These are phyloP conservation scores for Verticillium albo-atrum DNA, from an alignment of 2,329 filamentous ascomycete genomes.

Conservation along the genomic window DNA sequence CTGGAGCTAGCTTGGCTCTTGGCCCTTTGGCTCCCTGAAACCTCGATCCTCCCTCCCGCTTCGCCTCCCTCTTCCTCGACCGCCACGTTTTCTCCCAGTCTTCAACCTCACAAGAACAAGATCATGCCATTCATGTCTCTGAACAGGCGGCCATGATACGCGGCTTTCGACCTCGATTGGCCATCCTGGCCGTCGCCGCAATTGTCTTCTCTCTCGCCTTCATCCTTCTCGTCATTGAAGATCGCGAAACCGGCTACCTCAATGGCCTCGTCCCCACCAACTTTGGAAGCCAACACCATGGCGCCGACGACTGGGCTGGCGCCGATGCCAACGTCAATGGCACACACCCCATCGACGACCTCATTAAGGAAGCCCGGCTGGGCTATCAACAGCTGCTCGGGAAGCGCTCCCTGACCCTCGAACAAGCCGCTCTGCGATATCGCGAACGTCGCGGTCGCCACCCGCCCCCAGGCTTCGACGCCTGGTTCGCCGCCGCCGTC, in stretches of 20 bases:
- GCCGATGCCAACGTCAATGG: slow-evolving; percentile 4
- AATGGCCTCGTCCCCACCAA: neutral
- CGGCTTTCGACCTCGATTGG: neutral
- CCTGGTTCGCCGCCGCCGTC: slow-evolving; percentile 53
- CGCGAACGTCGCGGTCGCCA: slow-evolving; percentile 51
- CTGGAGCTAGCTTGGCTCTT: neutral
- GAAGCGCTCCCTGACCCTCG: slow-evolving; percentile 41
- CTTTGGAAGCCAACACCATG: neutral
- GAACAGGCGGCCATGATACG: neutral
- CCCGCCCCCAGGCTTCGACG: slow-evolving; percentile 57
- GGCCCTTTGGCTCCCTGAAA: too few species aligned
- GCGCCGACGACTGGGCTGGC: neutral
- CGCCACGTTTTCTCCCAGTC: neutral
- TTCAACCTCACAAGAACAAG: neutral
- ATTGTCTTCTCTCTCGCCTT: neutral
- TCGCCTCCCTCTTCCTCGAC: neutral
- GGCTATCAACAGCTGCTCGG: slow-evolving; percentile 34
- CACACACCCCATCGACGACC: slow-evolving; percentile 43
- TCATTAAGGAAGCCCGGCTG: slow-evolving; percentile 40
- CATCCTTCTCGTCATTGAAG: neutral
- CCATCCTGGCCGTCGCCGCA: neutral
- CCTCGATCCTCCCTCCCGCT: neutral
- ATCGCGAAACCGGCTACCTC: neutral
- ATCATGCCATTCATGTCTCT: too few species aligned
- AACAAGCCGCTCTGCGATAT: slow-evolving; percentile 50